phyloP scores from a whole-genome alignment of 352 stramenopile genomes.

The Pilasporangium apinafurcum region DNA sequence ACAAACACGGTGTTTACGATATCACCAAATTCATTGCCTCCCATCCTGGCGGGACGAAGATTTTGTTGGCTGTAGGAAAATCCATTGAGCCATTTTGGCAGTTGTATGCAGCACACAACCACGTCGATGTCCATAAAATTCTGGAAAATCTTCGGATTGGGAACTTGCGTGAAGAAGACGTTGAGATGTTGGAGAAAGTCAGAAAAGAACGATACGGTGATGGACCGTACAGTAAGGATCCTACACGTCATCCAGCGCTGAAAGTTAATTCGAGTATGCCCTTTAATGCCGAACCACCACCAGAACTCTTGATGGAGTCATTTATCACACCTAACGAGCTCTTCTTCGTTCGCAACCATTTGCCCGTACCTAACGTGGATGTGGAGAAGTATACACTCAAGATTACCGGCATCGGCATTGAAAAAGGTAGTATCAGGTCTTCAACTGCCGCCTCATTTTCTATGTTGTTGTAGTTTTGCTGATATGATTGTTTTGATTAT shows the following conservation, averaged over 20 bases:
- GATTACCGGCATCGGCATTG: slow-evolving; percentile 55
- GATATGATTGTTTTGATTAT: too few relatives aligned
- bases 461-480: too few relatives aligned
- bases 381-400: slow-evolving; percentile 56
- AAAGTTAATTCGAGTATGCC: slow-evolving; percentile 92
- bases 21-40: slow-evolving; percentile 94
- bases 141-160: slow-evolving; percentile 89
- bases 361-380: slow-evolving; percentile 91
- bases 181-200: slow-evolving; percentile 81
- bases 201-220: slow-evolving; percentile 79
- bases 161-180: slow-evolving; percentile 84
- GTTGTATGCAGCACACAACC: slow-evolving; percentile 95
- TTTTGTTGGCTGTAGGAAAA: slow-evolving; percentile 81
- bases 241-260: slow-evolving; percentile 77
- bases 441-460: too few relatives aligned
- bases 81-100: slow-evolving; percentile 94
- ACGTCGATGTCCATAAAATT: slow-evolving; percentile 88
- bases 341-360: slow-evolving; percentile 98
- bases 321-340: slow-evolving; percentile 96
- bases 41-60: slow-evolving; percentile 91
- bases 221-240: slow-evolving; percentile 93
- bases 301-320: slow-evolving; percentile 87
- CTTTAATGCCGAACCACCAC: slow-evolving; percentile 94
- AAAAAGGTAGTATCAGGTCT: slow-evolving; percentile 22
- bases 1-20: slow-evolving; percentile 94